phyloP scores from a whole-genome alignment of 768 basidiomycete genomes.

The Mycena alexandri region DNA sequence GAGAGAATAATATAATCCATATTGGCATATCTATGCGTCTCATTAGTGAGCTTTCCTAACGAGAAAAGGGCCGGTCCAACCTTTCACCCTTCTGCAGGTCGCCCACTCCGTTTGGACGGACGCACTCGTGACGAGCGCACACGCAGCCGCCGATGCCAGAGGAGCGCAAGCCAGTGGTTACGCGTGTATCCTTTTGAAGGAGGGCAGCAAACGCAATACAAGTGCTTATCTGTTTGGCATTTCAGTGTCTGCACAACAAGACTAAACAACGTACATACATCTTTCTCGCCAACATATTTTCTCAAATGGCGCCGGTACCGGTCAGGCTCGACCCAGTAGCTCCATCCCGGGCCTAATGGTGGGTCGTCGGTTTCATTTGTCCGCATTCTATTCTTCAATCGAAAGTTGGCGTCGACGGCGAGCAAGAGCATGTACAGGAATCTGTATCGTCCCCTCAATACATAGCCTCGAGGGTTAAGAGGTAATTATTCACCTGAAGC shows the following conservation, averaged over 20 bases:
- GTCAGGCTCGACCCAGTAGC: not conserved
- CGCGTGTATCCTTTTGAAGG: not conserved
- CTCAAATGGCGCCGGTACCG: not conserved
- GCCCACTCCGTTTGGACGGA: no score
- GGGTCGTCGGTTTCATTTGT: not conserved
- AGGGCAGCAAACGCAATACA: not conserved
- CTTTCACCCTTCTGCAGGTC: no score
- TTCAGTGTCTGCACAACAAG: not conserved
- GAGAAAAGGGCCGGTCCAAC: no score
- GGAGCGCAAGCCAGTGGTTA: not conserved
- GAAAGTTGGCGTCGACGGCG: slow-evolving; percentile 4
- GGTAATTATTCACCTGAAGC: slow-evolving; percentile 8
- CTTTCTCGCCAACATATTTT: slow-evolving; percentile 7
- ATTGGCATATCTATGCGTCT: no score
- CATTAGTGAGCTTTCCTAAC: no score
- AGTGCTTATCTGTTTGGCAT: not conserved
- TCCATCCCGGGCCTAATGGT: not conserved
- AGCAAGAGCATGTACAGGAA: slow-evolving; percentile 15
- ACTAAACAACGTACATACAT: not conserved
- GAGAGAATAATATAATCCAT: no score
- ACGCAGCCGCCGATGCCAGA: no score
- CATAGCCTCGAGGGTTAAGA: no score
- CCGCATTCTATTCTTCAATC: not conserved
- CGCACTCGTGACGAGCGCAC: no score
- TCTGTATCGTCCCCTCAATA: not conserved